Evolutionary conservation across 371 early-diverging fungal genomes (phyloP).

Genomic region (Mucor circinelloides): DNA sequence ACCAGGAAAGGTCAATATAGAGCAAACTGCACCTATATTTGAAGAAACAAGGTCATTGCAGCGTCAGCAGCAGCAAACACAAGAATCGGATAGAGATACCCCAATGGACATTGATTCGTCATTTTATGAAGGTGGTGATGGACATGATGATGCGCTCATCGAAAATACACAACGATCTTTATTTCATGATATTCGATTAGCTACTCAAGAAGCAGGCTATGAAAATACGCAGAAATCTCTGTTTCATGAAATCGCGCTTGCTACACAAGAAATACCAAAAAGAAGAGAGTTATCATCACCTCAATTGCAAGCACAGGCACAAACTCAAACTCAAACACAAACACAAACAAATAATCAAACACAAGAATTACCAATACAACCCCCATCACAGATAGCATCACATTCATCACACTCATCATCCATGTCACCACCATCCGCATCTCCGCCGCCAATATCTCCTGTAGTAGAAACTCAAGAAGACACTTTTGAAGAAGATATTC

Average conservation of each 20-base stretch:
- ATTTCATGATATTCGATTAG: neutral
- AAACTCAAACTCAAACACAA: neutral
- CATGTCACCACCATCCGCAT: neutral
- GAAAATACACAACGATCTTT: neutral
- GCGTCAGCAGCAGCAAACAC: neutral
- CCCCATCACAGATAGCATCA: neutral
- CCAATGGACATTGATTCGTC: neutral
- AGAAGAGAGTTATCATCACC: neutral
- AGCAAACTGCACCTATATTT: neutral
- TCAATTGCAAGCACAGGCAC: neutral
- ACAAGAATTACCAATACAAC: neutral
- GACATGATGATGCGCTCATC: neutral
- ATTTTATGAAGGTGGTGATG: neutral
- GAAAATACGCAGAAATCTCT: neutral
- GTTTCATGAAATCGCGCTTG: neutral
- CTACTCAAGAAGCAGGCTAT: neutral
- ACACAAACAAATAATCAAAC: neutral
- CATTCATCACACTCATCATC: neutral
- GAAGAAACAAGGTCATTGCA: neutral
- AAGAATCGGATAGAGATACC: neutral
- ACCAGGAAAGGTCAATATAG: neutral
- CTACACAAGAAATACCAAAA: constrained; percentile 2
- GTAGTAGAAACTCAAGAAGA: neutral
- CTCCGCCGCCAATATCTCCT: neutral
- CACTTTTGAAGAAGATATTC: neutral